Evolutionary conservation across 129 eudicot genomes (phyloP).

Genomic region (Helianthus annuus): DNA sequence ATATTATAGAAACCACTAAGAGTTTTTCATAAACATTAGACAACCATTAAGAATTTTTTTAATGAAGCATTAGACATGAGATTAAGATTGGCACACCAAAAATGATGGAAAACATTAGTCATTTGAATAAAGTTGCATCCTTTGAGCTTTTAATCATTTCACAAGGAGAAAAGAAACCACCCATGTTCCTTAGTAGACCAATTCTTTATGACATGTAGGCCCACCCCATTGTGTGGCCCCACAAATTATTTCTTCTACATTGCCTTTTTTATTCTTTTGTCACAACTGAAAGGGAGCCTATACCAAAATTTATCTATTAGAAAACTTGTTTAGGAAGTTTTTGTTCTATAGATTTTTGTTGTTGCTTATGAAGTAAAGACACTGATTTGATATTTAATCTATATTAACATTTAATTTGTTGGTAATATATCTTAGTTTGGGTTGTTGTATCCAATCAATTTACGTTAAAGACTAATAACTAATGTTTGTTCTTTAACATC

Average conservation of each 20-base stretch:
- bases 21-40: not conserved
- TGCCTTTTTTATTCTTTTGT: not conserved
- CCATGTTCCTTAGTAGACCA: not conserved
- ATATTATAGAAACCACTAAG: not conserved
- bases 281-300: not conserved
- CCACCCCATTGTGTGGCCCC: not conserved
- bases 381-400: too few species aligned
- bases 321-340: not conserved
- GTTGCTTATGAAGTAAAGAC: too few species aligned
- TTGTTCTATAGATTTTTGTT: not conserved
- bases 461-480: too few species aligned
- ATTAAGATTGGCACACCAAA: not conserved
- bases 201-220: not conserved
- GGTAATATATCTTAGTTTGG: too few species aligned
- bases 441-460: too few species aligned
- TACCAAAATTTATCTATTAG: not conserved
- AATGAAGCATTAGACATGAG: not conserved
- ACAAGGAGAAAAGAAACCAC: not conserved
- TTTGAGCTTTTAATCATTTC: conserved; percentile 2
- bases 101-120: too few species aligned
- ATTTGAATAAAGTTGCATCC: not conserved
- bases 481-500: too few species aligned
- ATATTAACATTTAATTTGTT: too few species aligned
- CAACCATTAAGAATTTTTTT: not conserved
- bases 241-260: not conserved